Conservation (phyloP, 306 rosid species). For the Gastrolobium villosum region DNA sequence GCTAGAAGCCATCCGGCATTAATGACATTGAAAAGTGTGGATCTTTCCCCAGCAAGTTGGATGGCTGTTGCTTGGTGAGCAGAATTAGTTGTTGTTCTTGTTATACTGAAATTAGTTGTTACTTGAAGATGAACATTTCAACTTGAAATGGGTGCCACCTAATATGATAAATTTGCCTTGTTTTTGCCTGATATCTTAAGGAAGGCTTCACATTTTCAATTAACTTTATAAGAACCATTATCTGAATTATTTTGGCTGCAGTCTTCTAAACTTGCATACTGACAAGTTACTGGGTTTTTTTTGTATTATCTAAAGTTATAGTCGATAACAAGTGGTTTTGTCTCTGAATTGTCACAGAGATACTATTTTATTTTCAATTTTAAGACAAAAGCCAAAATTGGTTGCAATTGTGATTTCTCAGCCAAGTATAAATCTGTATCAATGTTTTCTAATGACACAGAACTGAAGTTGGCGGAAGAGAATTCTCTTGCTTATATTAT, state of each 20-base stretch:
- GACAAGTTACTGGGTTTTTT: neutral
- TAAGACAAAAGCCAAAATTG: neutral
- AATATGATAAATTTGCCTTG: neutral
- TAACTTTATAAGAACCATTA: neutral
- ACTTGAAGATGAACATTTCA: conserved; percentile 22
- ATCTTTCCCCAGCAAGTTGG: conserved; percentile 87
- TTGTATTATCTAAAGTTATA: neutral
- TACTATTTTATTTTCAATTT: conserved; percentile 2
- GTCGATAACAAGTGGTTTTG: neutral
- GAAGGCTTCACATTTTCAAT: neutral
- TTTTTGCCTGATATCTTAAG: neutral
- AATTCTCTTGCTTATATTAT: conserved; percentile 30
- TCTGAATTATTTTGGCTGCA: neutral
- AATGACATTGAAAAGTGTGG: conserved; percentile 72
- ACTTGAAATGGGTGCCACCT: neutral
- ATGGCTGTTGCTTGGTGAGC: conserved; percentile 91
- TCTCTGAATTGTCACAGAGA: neutral
- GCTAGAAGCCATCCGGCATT: conserved; percentile 67
- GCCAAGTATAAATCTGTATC: neutral
- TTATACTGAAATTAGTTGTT: conserved; percentile 13
- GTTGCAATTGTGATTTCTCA: neutral
- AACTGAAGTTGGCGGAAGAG: neutral
- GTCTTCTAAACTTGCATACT: neutral
- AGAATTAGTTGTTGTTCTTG: conserved; percentile 37
- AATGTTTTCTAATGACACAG: neutral